phyloP scores from a whole-genome alignment of 306 rosid species.

The Prunus fruticosa region DNA sequence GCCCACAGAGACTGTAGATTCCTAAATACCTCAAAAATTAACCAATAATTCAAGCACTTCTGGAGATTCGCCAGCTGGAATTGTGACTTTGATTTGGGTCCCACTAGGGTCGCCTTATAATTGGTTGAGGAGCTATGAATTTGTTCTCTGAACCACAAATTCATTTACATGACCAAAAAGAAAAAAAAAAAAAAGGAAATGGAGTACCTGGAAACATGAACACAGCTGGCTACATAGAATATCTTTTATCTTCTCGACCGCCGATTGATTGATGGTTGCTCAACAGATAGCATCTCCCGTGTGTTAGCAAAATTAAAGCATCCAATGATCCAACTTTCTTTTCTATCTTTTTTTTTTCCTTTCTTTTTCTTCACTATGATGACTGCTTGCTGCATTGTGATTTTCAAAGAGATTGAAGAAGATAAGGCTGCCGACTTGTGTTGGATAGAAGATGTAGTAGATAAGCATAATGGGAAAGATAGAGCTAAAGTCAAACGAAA shows the following conservation, averaged over 20 bases:
- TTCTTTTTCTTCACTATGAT: not conserved
- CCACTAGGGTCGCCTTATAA: not conserved
- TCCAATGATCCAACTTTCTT: constrained; percentile 11
- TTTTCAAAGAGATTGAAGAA: no score
- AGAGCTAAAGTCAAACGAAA: no score
- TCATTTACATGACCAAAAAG: not conserved
- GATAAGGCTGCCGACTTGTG: no score
- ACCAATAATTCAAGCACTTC: constrained; percentile 47
- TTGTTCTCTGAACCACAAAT: not conserved
- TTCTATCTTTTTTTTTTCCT: not conserved
- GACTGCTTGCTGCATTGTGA: no score
- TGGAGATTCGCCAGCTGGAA: constrained; percentile 54
- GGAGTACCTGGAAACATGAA: not conserved
- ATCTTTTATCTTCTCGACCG: constrained; percentile 14
- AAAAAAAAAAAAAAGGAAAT: no score
- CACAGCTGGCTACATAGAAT: constrained; percentile 17
- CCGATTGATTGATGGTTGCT: constrained; percentile 19
- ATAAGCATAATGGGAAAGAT: no score
- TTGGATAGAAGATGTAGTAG: no score
- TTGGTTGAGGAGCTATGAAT: constrained; percentile 1
- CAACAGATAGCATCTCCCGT: constrained; percentile 10
- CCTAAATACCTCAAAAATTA: constrained; percentile 19
- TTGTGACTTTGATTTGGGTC: constrained; percentile 9
- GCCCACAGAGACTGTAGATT: not conserved
- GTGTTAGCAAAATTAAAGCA: constrained; percentile 19